Evolutionary conservation across 2,329 filamentous ascomycete genomes (phyloP).

Genomic region (Apiospora rasikravindrae): DNA sequence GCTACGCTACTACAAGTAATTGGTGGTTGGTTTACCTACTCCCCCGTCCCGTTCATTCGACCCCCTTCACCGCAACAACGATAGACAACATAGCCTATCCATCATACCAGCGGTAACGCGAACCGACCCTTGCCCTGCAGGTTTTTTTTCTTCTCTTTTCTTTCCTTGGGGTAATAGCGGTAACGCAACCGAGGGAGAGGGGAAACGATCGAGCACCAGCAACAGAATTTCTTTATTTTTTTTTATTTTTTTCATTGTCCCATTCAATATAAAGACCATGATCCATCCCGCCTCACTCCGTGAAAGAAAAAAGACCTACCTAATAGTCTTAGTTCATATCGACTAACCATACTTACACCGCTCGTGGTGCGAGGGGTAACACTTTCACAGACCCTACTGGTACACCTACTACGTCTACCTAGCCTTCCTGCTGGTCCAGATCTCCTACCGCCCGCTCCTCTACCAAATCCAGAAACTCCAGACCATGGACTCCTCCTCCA

Average conservation of each 20-base stretch:
- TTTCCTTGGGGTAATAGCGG: constrained; percentile 1
- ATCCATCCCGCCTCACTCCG: not conserved
- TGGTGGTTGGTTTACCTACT: constrained; percentile 11
- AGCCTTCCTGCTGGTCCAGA: constrained; percentile 30
- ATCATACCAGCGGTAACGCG: not conserved
- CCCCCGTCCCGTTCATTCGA: not conserved
- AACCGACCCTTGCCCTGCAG: not conserved
- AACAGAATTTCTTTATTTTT: not conserved
- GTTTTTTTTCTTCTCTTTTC: not conserved
- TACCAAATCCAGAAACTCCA: too few relatives aligned
- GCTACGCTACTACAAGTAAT: constrained; percentile 5
- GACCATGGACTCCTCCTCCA: too few relatives aligned
- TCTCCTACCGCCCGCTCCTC: constrained; percentile 27
- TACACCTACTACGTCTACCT: constrained; percentile 31
- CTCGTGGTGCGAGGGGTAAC: constrained; percentile 1
- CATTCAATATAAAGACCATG: not conserved
- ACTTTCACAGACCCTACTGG: constrained; percentile 28
- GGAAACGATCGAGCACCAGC: not conserved
- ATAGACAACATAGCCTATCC: not conserved
- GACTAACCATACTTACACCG: not conserved
- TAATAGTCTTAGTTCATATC: not conserved
- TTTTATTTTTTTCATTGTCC: not conserved
- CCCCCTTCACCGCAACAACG: not conserved
- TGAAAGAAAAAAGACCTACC: not conserved
- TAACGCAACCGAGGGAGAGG: not conserved